Conservation (phyloP, 2,329 filamentous ascomycete species). For the Verticillium longisporum region DNA sequence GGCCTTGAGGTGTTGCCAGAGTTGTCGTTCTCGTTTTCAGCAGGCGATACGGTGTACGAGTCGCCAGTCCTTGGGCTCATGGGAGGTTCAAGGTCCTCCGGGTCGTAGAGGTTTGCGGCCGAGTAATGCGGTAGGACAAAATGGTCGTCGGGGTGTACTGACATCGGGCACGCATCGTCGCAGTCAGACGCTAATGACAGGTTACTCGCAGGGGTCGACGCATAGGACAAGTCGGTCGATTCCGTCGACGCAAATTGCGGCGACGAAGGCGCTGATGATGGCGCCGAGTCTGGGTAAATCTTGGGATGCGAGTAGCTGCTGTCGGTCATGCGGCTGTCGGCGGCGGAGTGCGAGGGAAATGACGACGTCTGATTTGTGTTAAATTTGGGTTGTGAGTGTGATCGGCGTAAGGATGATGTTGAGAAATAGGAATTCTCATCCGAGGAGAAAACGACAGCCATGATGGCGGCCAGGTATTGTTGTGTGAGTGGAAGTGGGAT, state of each 20-base stretch:
- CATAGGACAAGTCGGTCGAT: conserved; percentile 49
- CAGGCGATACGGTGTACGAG: conserved; percentile 45
- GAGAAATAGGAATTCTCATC: conserved; percentile 54
- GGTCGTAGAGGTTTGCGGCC: conserved; percentile 38
- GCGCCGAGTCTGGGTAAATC: conserved; percentile 37
- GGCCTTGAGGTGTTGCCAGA: conserved; percentile 47
- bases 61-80: conserved; percentile 42
- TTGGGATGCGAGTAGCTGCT: conserved; percentile 36
- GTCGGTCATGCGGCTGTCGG: conserved; percentile 36
- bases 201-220: conserved; percentile 58
- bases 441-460: conserved; percentile 50
- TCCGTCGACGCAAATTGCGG: conserved; percentile 45
- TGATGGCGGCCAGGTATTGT: conserved; percentile 19
- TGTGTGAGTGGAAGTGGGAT: conserved; percentile 5
- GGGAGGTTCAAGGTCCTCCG: conserved; percentile 43
- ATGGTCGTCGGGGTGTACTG: conserved; percentile 40
- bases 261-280: conserved; percentile 50
- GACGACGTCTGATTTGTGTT: conserved; percentile 28
- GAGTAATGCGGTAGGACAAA: conserved; percentile 39
- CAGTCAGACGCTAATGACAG: conserved; percentile 54
- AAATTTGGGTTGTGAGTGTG: conserved; percentile 55
- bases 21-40: conserved; percentile 38
- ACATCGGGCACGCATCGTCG: conserved; percentile 34
- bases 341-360: conserved; percentile 38
- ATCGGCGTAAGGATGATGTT: conserved; percentile 46